Base-by-base conservation (phyloP, 768 basidiomycete species). In the Phanerochaete sordida region DNA sequence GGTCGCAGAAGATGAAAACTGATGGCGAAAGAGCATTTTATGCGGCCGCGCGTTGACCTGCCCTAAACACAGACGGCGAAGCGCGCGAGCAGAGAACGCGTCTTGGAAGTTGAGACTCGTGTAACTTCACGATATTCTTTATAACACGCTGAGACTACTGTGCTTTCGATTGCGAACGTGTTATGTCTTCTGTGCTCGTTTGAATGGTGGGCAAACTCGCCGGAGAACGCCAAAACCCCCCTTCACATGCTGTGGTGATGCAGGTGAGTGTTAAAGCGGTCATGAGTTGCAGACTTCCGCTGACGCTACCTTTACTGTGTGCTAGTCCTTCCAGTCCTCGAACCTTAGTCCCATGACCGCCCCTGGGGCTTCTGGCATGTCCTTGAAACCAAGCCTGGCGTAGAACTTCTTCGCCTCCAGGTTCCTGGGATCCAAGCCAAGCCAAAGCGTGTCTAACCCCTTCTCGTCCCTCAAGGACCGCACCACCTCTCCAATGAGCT, bases 371-470 rank as follows among this genome's bases (percentile, higher is more conserved):
- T 82, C 85, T 21, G 81, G 78, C 55, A 90, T 79, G 15, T 70
- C 67, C 69, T 74, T 72, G 70, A 91, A 91, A 12, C 87, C 88
- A 55, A 92, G 55, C 56, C 74, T 77, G 59, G 70, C 70, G 68
- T 91, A 92, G 72, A 90, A 91, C 59, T 66, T 73, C 62, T 76
- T 79, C 26, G 87, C 90, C 15, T 73, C 76, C 24, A 70, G 71
- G 71, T 93, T 92, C 66, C 80, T 75, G 26, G 83, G 79, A 68
- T 90, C 84, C 69, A 90, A 68, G 3, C 86, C 89, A 33, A 92
- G 71, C 87, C 88, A 91, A 30, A 92, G 70, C 1, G 81, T 79
- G 12, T 74, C 72, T 16, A 84, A 65, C 35, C 79, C 72, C 45
- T 73, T 35, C 50, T 68, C 79, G 50, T 81, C 74, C 31, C 61